A percentile compares a stretch with the other conserved stretches of the same genome.
Conservation (phyloP, 352 stramenopile species). For the Aphanomyces invadans region DNA sequence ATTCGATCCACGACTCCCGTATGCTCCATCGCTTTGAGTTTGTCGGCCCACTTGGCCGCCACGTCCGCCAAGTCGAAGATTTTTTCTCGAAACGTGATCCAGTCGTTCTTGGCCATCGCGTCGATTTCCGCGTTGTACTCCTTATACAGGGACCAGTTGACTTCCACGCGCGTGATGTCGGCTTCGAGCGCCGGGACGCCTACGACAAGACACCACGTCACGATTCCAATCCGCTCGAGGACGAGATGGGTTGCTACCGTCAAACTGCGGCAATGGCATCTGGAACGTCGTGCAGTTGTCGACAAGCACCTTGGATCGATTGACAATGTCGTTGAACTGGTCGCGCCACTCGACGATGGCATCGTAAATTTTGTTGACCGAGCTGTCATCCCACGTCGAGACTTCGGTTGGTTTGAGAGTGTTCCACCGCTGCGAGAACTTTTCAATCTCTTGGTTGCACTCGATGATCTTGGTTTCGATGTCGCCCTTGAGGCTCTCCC, state of each 20-base stretch:
- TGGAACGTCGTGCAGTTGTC: slow-evolving; percentile 85
- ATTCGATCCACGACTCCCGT: slow-evolving; percentile 70
- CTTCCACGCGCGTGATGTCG: slow-evolving; percentile 59
- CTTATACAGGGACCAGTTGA: slow-evolving; percentile 82
- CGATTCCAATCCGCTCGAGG: background rate
- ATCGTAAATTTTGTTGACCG: slow-evolving; percentile 69
- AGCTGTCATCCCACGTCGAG: slow-evolving; percentile 60
- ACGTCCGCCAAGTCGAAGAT: slow-evolving; percentile 91
- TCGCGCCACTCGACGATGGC: slow-evolving; percentile 80
- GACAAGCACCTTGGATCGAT: slow-evolving; percentile 43
- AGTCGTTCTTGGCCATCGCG: slow-evolving; percentile 74
- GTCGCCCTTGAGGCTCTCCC: slow-evolving; percentile 84
- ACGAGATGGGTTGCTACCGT: slow-evolving; percentile 29
- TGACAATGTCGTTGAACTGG: slow-evolving; percentile 68
- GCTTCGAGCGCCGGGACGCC: slow-evolving; percentile 54
- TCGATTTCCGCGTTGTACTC: slow-evolving; percentile 79
- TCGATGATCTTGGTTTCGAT: slow-evolving; percentile 85
- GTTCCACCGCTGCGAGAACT: slow-evolving; percentile 86
- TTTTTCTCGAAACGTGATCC: slow-evolving; percentile 91
- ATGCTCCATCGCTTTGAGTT: slow-evolving; percentile 64
- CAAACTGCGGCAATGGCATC: slow-evolving; percentile 77
- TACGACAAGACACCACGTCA: background rate
- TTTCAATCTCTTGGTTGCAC: slow-evolving; percentile 84
- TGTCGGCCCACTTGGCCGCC: slow-evolving; percentile 82
- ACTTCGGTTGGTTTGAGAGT: slow-evolving; percentile 81